Percentiles rank a stretch among this genome's conserved stretches.
Evolutionary conservation across 2,329 filamentous ascomycete genomes (phyloP).

Genomic region (Neopestalotiopsis rosae): DNA sequence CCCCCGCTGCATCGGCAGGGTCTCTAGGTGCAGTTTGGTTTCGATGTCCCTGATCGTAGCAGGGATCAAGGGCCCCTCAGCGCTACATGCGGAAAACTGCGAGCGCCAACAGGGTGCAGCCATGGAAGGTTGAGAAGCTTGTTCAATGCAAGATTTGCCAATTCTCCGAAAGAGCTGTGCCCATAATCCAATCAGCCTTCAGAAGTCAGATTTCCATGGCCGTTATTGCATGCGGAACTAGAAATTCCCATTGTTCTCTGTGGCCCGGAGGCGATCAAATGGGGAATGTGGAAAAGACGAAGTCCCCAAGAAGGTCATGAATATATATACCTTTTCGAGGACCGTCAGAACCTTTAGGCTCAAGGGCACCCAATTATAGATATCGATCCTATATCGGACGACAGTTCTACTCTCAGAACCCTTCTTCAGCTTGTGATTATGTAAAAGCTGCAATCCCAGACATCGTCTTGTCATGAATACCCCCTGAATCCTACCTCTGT

Average conservation of each 20-base stretch:
- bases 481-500: not conserved
- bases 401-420: not conserved
- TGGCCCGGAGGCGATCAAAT: not conserved
- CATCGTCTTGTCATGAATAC: not conserved
- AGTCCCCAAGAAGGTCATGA: not conserved
- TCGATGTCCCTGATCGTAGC: constrained; percentile 1
- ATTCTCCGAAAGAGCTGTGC: not conserved
- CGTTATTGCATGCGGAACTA: not conserved
- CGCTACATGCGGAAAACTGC: not conserved
- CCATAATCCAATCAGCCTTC: not conserved
- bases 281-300: not conserved
- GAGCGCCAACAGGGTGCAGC: not conserved
- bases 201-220: not conserved
- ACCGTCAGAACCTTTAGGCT: not conserved
- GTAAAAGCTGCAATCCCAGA: not conserved
- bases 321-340: too few relatives aligned
- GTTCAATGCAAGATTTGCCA: not conserved
- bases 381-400: not conserved
- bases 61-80: not conserved
- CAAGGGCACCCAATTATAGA: not conserved
- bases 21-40: not conserved
- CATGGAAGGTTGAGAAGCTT: not conserved
- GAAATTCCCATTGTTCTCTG: not conserved
- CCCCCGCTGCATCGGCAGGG: not conserved
- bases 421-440: too few relatives aligned